Evolutionary conservation across 352 stramenopile species (phyloP), one percentile per base, ranked within the genome.

Genomic region (Globisporangium spiculum): DNA sequence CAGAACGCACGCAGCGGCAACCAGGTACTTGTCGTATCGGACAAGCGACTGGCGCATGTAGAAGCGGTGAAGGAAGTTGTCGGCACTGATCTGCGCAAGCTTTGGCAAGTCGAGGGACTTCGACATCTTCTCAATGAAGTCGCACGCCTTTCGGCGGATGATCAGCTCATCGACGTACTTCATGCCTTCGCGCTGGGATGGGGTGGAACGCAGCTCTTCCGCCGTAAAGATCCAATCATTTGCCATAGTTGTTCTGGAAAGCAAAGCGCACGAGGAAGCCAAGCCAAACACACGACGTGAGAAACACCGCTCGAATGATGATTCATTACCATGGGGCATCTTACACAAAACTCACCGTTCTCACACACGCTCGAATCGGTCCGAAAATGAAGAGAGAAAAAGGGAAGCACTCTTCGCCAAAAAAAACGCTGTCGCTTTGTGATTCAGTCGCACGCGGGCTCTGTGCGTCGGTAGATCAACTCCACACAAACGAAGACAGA

Each of bases 21-120:
- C 84, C n/a, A 93, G 58, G 68, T 86, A 96, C 69, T 91, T 90
- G 72, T 97, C 89, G 71, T 96, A 92, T 22, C 84, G 81, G 41
- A 93, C 83, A 46, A 96, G 76, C 24, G 87, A 93, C 74, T 96
- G 87, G 3, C 85, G 81, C 78, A 91, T 92, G 73, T 83, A 96
- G 70, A 97, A 97, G 32, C 89, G 81, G 65, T 97, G 90, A n/a
- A 97, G 84, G 58, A 88, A 97, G 55, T 92, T 91, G 74, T 90
- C 80, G 24, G 87, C 90, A 53, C 83, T 95, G 67, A 91, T 90
- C 62, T 93, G 84, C 57, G 84, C 85, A 8, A 96, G 78, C 67
- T 93, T 94, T 20, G 89, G 84, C 48, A 97, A 65, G 62, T 94
- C 80, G 38, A 97, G 63, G 3, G 77, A 68, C 55, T 93, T 92